Conservation (phyloP, 768 basidiomycete genomes). For the Psilocybe cyanescens region DNA sequence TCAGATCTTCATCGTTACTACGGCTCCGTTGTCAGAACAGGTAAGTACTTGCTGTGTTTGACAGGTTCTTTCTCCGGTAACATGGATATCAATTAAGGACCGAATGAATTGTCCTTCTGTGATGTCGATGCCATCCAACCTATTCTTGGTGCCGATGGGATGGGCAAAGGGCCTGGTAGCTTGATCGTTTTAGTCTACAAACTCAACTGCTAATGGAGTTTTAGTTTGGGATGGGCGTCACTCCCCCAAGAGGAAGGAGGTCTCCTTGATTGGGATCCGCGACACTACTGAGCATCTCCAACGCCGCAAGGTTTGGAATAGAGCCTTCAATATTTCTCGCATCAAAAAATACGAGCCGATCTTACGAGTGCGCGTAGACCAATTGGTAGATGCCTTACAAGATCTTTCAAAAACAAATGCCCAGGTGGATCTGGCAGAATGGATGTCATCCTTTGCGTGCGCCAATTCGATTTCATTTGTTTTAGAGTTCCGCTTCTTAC, state of each 20-base stretch:
- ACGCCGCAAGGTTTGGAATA: conserved; percentile 42
- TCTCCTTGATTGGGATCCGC: conserved; percentile 32
- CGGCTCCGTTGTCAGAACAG: conserved; percentile 58
- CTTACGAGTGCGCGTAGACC: conserved; percentile 16
- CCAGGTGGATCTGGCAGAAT: conserved; percentile 34
- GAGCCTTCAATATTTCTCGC: conserved; percentile 36
- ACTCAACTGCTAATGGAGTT: conserved; percentile 11
- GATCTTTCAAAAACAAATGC: neutral
- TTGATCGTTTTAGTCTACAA: neutral
- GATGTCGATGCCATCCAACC: conserved; percentile 32
- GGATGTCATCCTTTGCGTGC: conserved; percentile 42
- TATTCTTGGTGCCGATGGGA: conserved; percentile 40
- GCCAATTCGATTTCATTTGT: neutral
- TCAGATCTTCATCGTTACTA: conserved; percentile 52
- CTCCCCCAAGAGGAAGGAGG: conserved; percentile 12
- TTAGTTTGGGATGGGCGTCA: conserved; percentile 35
- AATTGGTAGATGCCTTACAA: conserved; percentile 14
- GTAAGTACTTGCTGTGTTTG: conserved; percentile 29
- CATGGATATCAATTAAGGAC: conserved; percentile 31
- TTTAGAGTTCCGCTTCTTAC: neutral
- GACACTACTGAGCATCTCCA: conserved; percentile 36
- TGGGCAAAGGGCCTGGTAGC: conserved; percentile 46
- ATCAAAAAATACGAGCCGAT: conserved; percentile 31
- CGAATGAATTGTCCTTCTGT: conserved; percentile 47
- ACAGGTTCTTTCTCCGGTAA: neutral